Evolutionary conservation across 805 yeast genomes (phyloP).

Genomic region (Yarrowia bubula): DNA sequence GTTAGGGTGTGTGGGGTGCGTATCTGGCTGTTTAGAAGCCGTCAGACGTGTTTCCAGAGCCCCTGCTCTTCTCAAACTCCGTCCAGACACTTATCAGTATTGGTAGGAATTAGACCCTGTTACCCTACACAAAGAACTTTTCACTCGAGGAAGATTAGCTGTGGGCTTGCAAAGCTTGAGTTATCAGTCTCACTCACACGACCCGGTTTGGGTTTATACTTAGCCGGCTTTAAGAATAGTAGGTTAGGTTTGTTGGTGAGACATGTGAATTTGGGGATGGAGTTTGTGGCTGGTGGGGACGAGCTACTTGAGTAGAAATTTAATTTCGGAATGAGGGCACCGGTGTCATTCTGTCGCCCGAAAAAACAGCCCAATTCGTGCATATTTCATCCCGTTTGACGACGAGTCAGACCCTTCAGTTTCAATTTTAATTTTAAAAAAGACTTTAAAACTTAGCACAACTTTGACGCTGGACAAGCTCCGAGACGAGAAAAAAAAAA

Average conservation of each 20-base stretch:
- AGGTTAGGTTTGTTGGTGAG: not conserved
- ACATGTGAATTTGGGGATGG: not conserved
- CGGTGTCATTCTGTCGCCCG: no score
- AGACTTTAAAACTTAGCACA: not conserved
- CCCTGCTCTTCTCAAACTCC: no score
- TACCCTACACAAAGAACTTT: no score
- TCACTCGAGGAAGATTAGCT: constrained; percentile 8
- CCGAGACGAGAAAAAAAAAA: not conserved
- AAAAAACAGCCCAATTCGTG: no score
- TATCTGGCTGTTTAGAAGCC: no score
- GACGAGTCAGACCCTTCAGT: not conserved
- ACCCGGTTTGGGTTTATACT: not conserved
- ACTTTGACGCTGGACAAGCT: not conserved
- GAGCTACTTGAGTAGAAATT: no score
- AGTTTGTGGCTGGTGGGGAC: not conserved
- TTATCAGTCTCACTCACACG: not conserved
- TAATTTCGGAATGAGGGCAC: no score
- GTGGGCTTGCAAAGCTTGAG: not conserved
- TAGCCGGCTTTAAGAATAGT: not conserved
- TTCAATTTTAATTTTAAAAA: not conserved
- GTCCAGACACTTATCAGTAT: no score
- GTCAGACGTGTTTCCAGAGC: no score
- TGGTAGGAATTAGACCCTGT: no score
- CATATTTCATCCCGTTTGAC: no score
- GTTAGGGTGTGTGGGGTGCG: no score